phyloP scores from a whole-genome alignment of 371 early-diverging fungal species.

The Massospora cicadina region DNA sequence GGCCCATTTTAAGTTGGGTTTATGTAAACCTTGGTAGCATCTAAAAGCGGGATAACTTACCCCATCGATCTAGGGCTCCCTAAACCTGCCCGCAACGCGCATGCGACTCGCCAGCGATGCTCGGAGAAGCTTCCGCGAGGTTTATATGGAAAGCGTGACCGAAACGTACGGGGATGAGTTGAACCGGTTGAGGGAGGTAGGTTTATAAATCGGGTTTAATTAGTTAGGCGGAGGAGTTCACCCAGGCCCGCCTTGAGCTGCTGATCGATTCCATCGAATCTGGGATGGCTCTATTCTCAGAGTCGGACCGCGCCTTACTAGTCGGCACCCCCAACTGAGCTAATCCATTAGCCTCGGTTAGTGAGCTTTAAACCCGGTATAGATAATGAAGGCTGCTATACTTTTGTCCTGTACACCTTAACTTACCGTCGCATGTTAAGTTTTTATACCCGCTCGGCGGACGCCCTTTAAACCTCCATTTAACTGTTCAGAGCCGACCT shows the following conservation, averaged over 20 bases:
- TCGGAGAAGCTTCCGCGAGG: not conserved
- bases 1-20: no score
- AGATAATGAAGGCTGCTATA: no score
- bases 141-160: constrained; percentile 1
- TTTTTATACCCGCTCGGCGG: no score
- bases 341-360: no score
- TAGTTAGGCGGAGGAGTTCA: not conserved
- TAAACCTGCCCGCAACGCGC: not conserved
- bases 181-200: not conserved
- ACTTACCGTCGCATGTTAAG: no score
- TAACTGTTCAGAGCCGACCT: no score
- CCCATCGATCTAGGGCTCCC: not conserved
- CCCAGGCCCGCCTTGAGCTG: not conserved
- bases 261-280: not conserved
- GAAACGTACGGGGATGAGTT: not conserved
- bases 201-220: not conserved
- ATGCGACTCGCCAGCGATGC: not conserved
- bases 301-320: not conserved
- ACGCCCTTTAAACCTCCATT: no score
- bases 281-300: not conserved
- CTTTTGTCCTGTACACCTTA: no score
- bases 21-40: no score
- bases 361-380: no score
- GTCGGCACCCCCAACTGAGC: no score
- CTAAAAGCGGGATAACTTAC: no score